These are phyloP conservation scores for Lablab purpureus DNA, from an alignment of 306 rosid genomes.

Conservation along the genomic window DNA sequence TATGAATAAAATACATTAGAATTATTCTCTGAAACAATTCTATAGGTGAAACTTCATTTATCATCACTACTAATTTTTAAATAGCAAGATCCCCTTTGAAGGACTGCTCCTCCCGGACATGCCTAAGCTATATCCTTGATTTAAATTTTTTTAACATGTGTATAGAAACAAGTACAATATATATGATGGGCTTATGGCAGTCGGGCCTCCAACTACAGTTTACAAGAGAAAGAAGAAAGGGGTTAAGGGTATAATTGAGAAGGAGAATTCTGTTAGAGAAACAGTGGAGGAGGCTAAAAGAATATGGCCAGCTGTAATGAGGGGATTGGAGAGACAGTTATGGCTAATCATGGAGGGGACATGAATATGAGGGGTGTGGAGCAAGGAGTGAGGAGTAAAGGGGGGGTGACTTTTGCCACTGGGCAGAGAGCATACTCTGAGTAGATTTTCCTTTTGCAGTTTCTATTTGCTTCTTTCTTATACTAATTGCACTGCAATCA, in stretches of 20 bases:
- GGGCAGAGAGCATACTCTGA: neutral
- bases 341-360: neutral
- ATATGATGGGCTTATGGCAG: neutral
- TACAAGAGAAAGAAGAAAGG: neutral
- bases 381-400: too few relatives aligned
- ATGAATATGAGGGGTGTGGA: neutral
- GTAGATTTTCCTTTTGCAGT: neutral
- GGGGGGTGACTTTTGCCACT: neutral
- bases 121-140: neutral
- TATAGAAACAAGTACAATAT: neutral
- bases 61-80: neutral
- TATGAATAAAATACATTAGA: too few relatives aligned
- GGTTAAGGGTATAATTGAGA: too few relatives aligned
- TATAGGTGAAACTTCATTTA: constrained; percentile 24
- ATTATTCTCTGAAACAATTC: too few relatives aligned
- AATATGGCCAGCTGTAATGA: neutral
- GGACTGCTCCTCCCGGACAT: neutral
- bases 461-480: neutral
- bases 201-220: neutral
- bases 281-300: neutral
- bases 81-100: neutral
- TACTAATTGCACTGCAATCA: neutral
- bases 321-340: neutral
- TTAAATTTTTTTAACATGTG: neutral
- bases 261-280: neutral